These are phyloP conservation scores for Raphanus raphanistrum DNA, from an alignment of 345 rosid species.

Conservation along the genomic window DNA sequence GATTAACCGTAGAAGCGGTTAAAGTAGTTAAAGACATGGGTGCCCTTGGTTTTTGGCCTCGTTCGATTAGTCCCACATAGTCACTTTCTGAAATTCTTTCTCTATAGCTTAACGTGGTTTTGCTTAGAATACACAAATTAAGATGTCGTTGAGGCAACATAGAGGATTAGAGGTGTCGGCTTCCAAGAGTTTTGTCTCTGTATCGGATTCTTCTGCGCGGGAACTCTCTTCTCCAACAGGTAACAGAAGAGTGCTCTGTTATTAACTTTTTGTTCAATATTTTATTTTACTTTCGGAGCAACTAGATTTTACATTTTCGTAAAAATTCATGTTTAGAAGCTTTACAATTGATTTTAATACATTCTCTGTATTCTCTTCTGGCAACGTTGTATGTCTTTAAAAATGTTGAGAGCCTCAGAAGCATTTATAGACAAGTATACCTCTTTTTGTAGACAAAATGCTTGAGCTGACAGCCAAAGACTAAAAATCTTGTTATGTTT, in stretches of 20 bases:
- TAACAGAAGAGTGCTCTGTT: slow-evolving; percentile 33
- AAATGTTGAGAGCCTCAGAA: too few species aligned
- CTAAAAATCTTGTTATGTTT: slow-evolving; percentile 45
- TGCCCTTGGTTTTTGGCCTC: slow-evolving; percentile 34
- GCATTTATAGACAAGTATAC: too few species aligned
- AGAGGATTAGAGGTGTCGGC: slow-evolving; percentile 39
- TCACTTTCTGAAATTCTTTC: slow-evolving; percentile 3
- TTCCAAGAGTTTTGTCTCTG: slow-evolving; percentile 59
- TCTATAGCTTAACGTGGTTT: background rate
- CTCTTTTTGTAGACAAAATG: too few species aligned
- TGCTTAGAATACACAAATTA: background rate
- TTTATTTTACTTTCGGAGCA: too few species aligned
- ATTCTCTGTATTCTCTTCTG: background rate
- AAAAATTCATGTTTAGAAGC: too few species aligned
- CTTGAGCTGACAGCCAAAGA: slow-evolving; percentile 74
- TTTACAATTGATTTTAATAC: background rate
- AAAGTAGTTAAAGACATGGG: slow-evolving; percentile 61
- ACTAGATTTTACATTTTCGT: too few species aligned
- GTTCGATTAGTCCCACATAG: slow-evolving; percentile 24
- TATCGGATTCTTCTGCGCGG: slow-evolving; percentile 88
- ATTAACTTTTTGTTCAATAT: too few species aligned
- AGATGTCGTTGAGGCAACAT: slow-evolving; percentile 40
- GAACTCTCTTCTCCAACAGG: slow-evolving; percentile 92
- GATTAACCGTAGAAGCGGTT: slow-evolving; percentile 51
- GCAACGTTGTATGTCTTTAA: too few species aligned